Evolutionary conservation across 2,329 filamentous ascomycete genomes (phyloP).

Genomic region (Paradendryphiella salina): DNA sequence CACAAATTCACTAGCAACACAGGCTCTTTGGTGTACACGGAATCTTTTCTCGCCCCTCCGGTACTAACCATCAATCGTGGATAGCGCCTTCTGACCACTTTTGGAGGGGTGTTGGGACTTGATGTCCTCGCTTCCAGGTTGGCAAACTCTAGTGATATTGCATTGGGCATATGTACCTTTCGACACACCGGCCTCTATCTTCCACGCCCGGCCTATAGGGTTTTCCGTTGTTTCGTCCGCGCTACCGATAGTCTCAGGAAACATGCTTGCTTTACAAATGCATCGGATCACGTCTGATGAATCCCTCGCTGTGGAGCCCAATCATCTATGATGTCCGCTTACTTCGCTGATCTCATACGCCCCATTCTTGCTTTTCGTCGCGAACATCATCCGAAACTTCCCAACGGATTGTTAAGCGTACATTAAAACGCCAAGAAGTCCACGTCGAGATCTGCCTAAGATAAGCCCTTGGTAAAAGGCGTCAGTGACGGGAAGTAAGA

Average conservation of each 20-base stretch:
- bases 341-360: slow-evolving; percentile 3
- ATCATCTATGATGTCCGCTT: slow-evolving; percentile 9
- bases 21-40: not conserved
- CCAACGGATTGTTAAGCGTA: not conserved
- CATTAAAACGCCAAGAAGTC: not conserved
- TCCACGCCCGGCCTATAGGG: not conserved
- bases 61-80: not conserved
- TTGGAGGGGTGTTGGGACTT: not conserved
- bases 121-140: not conserved
- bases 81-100: not conserved
- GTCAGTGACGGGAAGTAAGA: not conserved
- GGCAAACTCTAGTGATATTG: not conserved
- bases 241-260: not conserved
- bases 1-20: not conserved
- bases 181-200: not conserved
- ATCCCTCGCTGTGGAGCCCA: not conserved
- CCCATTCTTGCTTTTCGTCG: not conserved
- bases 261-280: slow-evolving; percentile 1
- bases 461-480: not conserved
- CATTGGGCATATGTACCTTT: not conserved
- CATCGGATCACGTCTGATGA: too few relatives aligned
- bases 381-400: not conserved
- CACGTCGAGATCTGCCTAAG: not conserved
- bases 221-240: not conserved
- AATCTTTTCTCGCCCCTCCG: not conserved